Base-by-base conservation (phyloP, 2,329 filamentous ascomycete genomes). In the Claviceps africana region DNA sequence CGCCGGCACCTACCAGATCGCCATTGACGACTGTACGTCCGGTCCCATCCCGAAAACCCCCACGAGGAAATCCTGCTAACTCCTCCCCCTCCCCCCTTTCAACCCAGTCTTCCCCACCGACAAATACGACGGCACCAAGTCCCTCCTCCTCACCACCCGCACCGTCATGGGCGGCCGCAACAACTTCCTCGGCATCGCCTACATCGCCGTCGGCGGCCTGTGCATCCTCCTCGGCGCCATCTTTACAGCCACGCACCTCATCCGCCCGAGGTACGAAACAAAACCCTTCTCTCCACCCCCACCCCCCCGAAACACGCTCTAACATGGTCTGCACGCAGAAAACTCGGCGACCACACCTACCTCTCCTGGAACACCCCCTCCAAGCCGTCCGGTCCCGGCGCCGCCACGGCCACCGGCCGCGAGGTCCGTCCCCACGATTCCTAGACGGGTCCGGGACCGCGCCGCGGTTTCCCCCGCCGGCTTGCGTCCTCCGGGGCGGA, bases 301-400 rank as follows among this genome's bases (percentile, higher is more conserved):
- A n/a, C n/a, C n/a, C n/a, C n/a, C n/a, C n/a, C n/a, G n/a, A n/a
- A n/a, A n/a, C n/a, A n/a, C n/a, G n/a, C n/a, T n/a, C n/a, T n/a
- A n/a, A n/a, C n/a, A n/a, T n/a, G n/a, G n/a, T n/a, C n/a, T n/a
- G n/a, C n/a, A 33, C 13, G n/a, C 59, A 91, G 93, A 63, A 98
- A 97, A 85, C 79, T 98, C 43, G 93, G 93, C 56, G 93, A 98
- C 67, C 93, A 97, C 69, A 96, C 89, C 9, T 97, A 98, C 67
- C 78, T 98, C 48, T 93, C 88, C 25, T 98, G 93, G 93, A 96
- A 97, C 67, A 80, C 81, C 54, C 71, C 70, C n/a, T 58, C 67
- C 55, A 73, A 73, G 61, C 61, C 68, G 17, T 63, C 63, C 10
- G 68, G 69, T 37, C 66, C 71, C 28, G 62, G 65, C 52, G 67